These are phyloP conservation scores for Magnaporthiopsis incrustans DNA, from an alignment of 2,329 filamentous ascomycete genomes.

Conservation along the genomic window DNA sequence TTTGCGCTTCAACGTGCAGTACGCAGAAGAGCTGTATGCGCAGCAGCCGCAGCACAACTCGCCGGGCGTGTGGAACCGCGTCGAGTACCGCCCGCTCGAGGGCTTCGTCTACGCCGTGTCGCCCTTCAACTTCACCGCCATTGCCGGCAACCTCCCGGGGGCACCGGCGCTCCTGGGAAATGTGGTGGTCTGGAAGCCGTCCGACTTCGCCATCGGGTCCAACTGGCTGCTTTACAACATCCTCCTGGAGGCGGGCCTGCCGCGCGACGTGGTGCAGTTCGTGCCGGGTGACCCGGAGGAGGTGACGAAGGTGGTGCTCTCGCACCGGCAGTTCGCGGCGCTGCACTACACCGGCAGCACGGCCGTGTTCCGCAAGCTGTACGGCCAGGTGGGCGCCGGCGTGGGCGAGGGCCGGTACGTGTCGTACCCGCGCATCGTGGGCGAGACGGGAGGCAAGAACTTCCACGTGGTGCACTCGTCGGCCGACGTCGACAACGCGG, in stretches of 20 bases:
- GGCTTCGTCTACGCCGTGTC: slow-evolving; percentile 93
- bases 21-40: slow-evolving; percentile 82
- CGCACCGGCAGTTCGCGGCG: slow-evolving; percentile 75
- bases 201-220: slow-evolving; percentile 76
- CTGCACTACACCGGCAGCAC: slow-evolving; percentile 95
- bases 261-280: slow-evolving; percentile 86
- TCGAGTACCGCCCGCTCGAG: slow-evolving; percentile 84
- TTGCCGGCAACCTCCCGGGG: slow-evolving; percentile 77
- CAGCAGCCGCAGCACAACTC: slow-evolving; percentile 81
- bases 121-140: slow-evolving; percentile 96
- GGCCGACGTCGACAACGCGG: slow-evolving; percentile 37
- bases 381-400: slow-evolving; percentile 75
- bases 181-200: slow-evolving; percentile 96
- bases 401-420: slow-evolving; percentile 75
- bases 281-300: slow-evolving; percentile 81
- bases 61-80: slow-evolving; percentile 81
- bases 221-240: slow-evolving; percentile 90
- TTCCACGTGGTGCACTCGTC: slow-evolving; percentile 41
- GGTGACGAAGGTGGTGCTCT: slow-evolving; percentile 69
- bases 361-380: slow-evolving; percentile 79
- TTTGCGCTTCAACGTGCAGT: slow-evolving; percentile 88
- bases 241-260: slow-evolving; percentile 82
- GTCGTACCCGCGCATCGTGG: slow-evolving; percentile 55
- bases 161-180: slow-evolving; percentile 87
- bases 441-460: slow-evolving; percentile 46